Evolutionary conservation across 768 basidiomycete genomes (phyloP).

Genomic region (Lentinula sp.): DNA sequence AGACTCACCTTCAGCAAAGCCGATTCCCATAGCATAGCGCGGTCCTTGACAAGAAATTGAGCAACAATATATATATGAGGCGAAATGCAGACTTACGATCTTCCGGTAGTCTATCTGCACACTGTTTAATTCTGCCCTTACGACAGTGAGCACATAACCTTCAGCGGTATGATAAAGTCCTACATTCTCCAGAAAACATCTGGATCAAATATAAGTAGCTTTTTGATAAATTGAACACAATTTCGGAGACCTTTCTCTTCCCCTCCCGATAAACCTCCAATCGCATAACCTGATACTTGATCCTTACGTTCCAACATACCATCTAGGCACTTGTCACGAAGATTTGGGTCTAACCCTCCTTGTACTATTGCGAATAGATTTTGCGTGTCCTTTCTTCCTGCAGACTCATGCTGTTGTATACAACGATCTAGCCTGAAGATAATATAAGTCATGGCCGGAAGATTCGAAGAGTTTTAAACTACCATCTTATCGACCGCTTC

Average conservation of each 20-base stretch:
- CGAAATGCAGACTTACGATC: conserved; percentile 50
- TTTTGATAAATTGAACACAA: neutral
- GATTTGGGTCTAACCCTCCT: conserved; percentile 68
- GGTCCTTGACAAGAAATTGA: conserved; percentile 45
- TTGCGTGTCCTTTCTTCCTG: conserved; percentile 59
- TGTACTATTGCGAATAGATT: conserved; percentile 93
- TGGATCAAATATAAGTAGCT: conserved; percentile 18
- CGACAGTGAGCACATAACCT: neutral
- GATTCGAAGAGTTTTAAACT: neutral
- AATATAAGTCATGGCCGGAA: neutral
- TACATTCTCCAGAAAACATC: conserved; percentile 86
- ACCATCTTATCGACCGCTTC: conserved; percentile 82
- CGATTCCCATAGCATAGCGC: conserved; percentile 89
- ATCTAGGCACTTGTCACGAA: conserved; percentile 72
- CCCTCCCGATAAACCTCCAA: conserved; percentile 86
- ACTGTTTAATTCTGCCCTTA: conserved; percentile 65
- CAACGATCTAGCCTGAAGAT: conserved; percentile 61
- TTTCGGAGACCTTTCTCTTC: conserved; percentile 73
- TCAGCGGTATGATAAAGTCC: conserved; percentile 15
- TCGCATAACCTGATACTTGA: conserved; percentile 83
- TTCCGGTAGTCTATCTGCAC: conserved; percentile 69
- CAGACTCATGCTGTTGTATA: conserved; percentile 65
- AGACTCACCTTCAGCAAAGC: conserved; percentile 77
- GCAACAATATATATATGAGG: neutral
- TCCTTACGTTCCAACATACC: conserved; percentile 77